phyloP scores from a whole-genome alignment of 768 basidiomycete species.

The Tylopilus felleus region DNA sequence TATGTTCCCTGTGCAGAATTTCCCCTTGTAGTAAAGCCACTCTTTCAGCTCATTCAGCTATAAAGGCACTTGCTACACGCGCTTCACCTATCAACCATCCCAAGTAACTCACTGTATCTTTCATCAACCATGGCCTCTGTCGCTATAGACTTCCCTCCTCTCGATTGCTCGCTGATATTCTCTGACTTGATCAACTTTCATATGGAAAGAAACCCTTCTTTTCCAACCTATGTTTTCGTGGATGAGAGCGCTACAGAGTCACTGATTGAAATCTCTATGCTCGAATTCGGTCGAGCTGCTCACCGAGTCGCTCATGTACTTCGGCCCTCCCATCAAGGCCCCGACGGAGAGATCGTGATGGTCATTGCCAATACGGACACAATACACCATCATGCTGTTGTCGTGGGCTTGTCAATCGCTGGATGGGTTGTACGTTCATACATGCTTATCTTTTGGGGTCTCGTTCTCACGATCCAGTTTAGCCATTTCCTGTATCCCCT shows the following conservation, averaged over 20 bases:
- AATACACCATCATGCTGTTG: slow-evolving; percentile 32
- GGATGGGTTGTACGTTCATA: slow-evolving; percentile 33
- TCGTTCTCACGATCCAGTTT: slow-evolving; percentile 19
- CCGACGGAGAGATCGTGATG: slow-evolving; percentile 20
- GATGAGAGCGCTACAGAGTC: slow-evolving; percentile 9
- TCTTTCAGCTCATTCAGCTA: slow-evolving; percentile 8
- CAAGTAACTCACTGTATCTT: background rate
- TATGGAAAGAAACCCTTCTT: slow-evolving; percentile 22
- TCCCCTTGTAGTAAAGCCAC: slow-evolving; percentile 1
- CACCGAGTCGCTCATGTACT: slow-evolving; percentile 39
- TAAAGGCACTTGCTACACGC: slow-evolving; percentile 6
- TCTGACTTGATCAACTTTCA: slow-evolving; percentile 26
- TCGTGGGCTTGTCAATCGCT: slow-evolving; percentile 37
- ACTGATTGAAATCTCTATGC: slow-evolving; percentile 21
- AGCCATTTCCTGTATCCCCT: slow-evolving; percentile 38
- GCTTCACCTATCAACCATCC: background rate
- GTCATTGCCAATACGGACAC: slow-evolving; percentile 31
- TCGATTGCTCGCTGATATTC: slow-evolving; percentile 23
- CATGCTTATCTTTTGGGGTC: slow-evolving; percentile 17
- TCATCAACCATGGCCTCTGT: slow-evolving; percentile 2
- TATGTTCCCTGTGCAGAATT: background rate
- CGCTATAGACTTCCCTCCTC: slow-evolving; percentile 15
- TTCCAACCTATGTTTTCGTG: slow-evolving; percentile 20
- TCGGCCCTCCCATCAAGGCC: slow-evolving; percentile 31
- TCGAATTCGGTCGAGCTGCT: slow-evolving; percentile 29